A percentile compares a stretch with the other conserved stretches of the same genome.
phyloP scores from a whole-genome alignment of 1,139 yeast genomes.

The Taphrina populina region DNA sequence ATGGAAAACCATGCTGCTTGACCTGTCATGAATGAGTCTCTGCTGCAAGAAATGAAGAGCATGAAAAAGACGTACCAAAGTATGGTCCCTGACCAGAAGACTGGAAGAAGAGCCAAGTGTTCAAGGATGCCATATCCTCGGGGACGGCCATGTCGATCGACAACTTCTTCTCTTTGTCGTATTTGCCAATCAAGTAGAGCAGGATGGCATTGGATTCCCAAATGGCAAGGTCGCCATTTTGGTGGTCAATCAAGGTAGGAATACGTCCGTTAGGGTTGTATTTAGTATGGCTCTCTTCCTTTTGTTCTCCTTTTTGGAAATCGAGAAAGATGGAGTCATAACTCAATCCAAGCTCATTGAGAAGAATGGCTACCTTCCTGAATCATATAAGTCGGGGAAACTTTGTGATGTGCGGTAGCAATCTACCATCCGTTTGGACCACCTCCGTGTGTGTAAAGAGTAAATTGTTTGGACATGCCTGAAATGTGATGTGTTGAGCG shows the following conservation, averaged over 20 bases:
- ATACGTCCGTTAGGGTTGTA: conserved; percentile 36
- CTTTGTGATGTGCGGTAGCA: no score
- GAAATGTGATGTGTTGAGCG: no score
- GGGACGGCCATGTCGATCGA: conserved; percentile 71
- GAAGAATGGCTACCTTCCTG: conserved; percentile 85
- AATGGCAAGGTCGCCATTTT: conserved; percentile 30
- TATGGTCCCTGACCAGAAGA: conserved; percentile 69
- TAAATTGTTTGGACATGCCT: conserved; percentile 23
- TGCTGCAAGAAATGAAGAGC: neutral
- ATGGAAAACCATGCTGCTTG: conserved; percentile 92
- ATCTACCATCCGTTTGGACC: conserved; percentile 57
- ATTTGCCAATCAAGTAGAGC: conserved; percentile 58
- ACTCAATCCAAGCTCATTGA: conserved; percentile 71
- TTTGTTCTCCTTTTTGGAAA: conserved; percentile 47
- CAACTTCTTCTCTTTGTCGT: conserved; percentile 61
- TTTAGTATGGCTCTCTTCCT: conserved; percentile 22
- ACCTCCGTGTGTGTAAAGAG: conserved; percentile 32
- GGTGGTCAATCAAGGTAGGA: conserved; percentile 34
- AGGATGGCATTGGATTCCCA: conserved; percentile 37
- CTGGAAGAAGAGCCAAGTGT: conserved; percentile 85
- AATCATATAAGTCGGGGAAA: no score
- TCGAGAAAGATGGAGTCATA: conserved; percentile 83
- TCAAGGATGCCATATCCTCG: conserved; percentile 81
- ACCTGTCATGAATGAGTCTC: conserved; percentile 50
- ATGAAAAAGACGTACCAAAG: neutral